Evolutionary conservation across 2,329 filamentous ascomycete species (phyloP), one percentile per base, ranked within the genome.

Genomic region (Botryotinia calthae): DNA sequence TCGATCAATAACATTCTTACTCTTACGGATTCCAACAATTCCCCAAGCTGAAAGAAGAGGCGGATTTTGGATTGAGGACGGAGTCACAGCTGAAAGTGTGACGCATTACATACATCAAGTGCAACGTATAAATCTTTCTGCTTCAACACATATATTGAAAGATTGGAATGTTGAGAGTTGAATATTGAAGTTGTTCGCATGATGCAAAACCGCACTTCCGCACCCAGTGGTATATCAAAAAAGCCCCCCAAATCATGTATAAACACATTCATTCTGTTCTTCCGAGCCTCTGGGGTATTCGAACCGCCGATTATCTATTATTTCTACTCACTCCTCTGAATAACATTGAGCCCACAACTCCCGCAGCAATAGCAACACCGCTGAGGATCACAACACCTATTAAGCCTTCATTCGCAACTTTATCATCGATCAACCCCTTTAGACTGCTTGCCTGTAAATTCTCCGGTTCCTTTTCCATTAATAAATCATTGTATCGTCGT

Each of bases 361-460:
- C 96, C 3, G 95, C 96, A 2, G 93, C 95, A 75, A 98, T 91
- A 71, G 95, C 95, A 72, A 98, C 88, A 46, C 96, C 95, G 75
- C 95, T 95, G 61, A 98, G 89, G 81, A 99, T 98, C 61, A 96
- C 96, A 73, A 97, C 94, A 62, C 96, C 96, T 85, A 98, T 88
- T 75, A 99, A 83, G 0, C 96, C 96, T 84, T 99, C 96, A 85
- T 91, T 97, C 72, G 94, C 92, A 74, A 99, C 96, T 85, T 95
- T 97, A 81, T 98, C 95, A 82, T 99, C 95, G 79, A 99, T 97
- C 81, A 98, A 85, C 63, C 90, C 87, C 79, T 93, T 90, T 82
- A 99, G 84, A 83, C 97, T 97, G 72, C 90, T 87, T 40, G 95
- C 94, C 84, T 99, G 96, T 80, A 98, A 83, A 82, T 98, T 99